phyloP scores from a whole-genome alignment of 2,329 filamentous ascomycete genomes.

The Fusarium xylarioides region DNA sequence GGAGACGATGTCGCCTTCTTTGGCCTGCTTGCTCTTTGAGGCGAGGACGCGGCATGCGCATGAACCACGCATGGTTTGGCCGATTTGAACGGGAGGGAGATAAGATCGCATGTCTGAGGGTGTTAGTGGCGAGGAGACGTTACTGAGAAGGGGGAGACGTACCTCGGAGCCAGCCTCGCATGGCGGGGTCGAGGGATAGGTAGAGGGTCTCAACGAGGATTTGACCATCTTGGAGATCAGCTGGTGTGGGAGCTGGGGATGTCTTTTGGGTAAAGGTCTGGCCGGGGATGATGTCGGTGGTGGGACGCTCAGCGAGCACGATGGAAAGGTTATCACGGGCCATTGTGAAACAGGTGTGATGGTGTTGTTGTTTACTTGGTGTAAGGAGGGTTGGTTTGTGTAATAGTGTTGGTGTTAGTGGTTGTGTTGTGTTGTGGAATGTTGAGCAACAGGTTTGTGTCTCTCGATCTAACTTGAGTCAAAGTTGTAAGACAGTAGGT shows the following conservation, averaged over 20 bases:
- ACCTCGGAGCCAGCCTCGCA: conserved; percentile 77
- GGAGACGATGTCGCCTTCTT: conserved; percentile 66
- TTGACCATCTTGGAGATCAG: conserved; percentile 69
- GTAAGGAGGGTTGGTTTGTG: not conserved
- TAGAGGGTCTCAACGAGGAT: conserved; percentile 70
- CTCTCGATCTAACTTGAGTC: not conserved
- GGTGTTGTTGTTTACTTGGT: not conserved
- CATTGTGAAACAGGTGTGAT: conserved; percentile 46
- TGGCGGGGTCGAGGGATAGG: conserved; percentile 77
- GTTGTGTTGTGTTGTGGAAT: conserved; percentile 1
- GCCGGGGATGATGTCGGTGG: conserved; percentile 67
- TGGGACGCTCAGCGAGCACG: conserved; percentile 71
- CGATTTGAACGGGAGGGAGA: conserved; percentile 73
- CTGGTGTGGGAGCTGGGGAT: conserved; percentile 59
- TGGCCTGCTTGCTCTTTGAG: conserved; percentile 63
- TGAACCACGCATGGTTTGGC: conserved; percentile 73
- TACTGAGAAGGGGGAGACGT: not conserved
- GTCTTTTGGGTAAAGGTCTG: conserved; percentile 68
- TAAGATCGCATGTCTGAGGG: conserved; percentile 63
- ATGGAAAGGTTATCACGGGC: conserved; percentile 58
- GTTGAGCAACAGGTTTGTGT: not conserved
- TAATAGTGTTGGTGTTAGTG: not conserved
- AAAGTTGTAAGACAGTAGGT: not conserved
- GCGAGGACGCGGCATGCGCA: conserved; percentile 70
- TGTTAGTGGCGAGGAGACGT: not conserved